Percentiles rank a stretch among this genome's conserved stretches.
These are phyloP conservation scores for Hordeum marinum DNA, from an alignment of 176 grass and related monocot genomes.

Conservation along the genomic window DNA sequence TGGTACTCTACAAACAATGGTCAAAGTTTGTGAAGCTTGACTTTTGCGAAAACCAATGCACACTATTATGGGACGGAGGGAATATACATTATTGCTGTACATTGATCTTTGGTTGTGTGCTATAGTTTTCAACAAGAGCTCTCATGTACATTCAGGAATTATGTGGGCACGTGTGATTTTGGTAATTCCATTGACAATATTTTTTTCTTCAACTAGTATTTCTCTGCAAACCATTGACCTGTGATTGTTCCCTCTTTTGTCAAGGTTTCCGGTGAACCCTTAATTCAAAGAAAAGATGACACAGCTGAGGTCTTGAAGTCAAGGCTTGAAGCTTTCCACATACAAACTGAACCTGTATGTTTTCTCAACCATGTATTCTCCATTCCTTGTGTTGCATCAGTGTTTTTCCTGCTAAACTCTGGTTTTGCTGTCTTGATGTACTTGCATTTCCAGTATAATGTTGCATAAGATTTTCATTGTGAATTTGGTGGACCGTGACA, in stretches of 20 bases:
- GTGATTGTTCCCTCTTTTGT: neutral
- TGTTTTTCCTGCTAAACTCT: neutral
- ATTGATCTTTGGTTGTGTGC: neutral
- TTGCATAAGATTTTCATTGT: neutral
- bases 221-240: neutral
- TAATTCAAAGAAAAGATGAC: conserved; percentile 99
- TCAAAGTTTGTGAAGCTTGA: too few relatives aligned
- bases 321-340: conserved; percentile 95
- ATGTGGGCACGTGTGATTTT: neutral
- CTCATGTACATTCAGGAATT: neutral
- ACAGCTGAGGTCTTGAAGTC: conserved; percentile 86
- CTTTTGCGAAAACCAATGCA: too few relatives aligned
- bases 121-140: neutral
- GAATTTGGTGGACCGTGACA: neutral
- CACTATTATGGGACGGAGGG: neutral
- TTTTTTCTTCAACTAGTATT: neutral
- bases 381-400: neutral
- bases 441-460: neutral
- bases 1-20: too few relatives aligned
- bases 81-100: neutral
- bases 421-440: neutral
- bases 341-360: conserved; percentile 92
- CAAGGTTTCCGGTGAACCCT: conserved; percentile 85
- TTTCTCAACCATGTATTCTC: conserved; percentile 9
- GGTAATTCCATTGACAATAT: neutral